A percentile compares a stretch with the other conserved stretches of the same genome.
Conservation (phyloP, 1,284 basidiomycete species). For the Leccinum huronense region DNA sequence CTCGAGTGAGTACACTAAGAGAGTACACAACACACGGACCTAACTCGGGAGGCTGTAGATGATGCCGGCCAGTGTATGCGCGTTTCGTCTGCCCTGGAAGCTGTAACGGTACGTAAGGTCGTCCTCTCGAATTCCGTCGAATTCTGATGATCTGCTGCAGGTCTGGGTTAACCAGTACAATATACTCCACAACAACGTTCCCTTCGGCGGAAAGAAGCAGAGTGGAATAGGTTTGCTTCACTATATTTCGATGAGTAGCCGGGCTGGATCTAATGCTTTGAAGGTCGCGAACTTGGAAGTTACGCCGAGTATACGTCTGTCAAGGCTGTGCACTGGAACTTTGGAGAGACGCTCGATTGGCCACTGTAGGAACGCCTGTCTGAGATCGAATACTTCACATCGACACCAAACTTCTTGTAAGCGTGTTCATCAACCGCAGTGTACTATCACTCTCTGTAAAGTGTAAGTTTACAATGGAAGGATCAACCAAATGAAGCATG, state of each 20-base stretch:
- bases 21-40: background rate
- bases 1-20: conserved; percentile 57
- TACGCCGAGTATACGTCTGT: conserved; percentile 84
- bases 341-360: conserved; percentile 77
- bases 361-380: conserved; percentile 50
- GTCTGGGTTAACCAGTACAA: conserved; percentile 92
- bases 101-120: conserved; percentile 66
- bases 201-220: conserved; percentile 93
- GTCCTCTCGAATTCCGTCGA: conserved; percentile 1
- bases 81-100: conserved; percentile 77
- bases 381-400: background rate
- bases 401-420: conserved; percentile 6
- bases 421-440: conserved; percentile 4
- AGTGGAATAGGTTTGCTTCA: conserved; percentile 57
- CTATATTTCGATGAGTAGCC: conserved; percentile 20
- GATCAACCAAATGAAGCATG: conserved; percentile 17
- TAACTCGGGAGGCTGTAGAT: conserved; percentile 40
- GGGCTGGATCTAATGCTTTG: conserved; percentile 10
- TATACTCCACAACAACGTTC: conserved; percentile 76
- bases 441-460: conserved; percentile 5
- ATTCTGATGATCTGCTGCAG: conserved; percentile 37
- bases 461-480: conserved; percentile 24
- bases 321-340: conserved; percentile 88
- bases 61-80: conserved; percentile 88
- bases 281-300: conserved; percentile 85